phyloP scores from a whole-genome alignment of 192 early-diverging fungal species.

The Dissophora globulifera region DNA sequence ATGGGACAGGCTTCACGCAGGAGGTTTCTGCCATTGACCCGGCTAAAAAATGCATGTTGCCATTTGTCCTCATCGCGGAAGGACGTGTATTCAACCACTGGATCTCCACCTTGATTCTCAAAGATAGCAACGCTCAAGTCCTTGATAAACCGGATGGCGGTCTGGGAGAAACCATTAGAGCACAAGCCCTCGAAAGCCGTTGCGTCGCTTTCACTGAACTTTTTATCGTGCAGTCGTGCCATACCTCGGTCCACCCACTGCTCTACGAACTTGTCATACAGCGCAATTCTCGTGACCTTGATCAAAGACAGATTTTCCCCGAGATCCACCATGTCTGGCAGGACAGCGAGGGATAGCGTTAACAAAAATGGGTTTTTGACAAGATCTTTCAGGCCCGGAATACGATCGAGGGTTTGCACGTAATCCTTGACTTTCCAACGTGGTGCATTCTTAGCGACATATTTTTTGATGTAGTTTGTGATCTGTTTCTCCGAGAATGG shows the following conservation, averaged over 20 bases:
- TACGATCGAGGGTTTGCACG: too few species aligned
- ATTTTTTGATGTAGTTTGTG: too few species aligned
- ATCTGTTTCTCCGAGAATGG: too few species aligned
- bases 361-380: too few species aligned
- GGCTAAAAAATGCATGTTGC: slow-evolving; percentile 7
- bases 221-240: neutral
- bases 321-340: too few species aligned
- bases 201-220: neutral
- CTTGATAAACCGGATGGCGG: slow-evolving; percentile 16
- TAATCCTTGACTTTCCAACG: too few species aligned
- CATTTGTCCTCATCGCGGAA: neutral
- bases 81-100: slow-evolving; percentile 5
- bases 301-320: too few species aligned
- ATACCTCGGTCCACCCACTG: neutral
- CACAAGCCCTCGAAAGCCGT: neutral
- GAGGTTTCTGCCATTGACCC: neutral
- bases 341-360: too few species aligned
- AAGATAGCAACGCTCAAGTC: slow-evolving; percentile 17
- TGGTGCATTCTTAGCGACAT: too few species aligned
- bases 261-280: slow-evolving; percentile 15
- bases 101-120: slow-evolving; percentile 17
- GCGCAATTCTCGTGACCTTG: slow-evolving; percentile 2
- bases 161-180: slow-evolving; percentile 14
- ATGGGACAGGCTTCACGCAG: slow-evolving; percentile 8
- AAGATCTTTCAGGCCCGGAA: too few species aligned